Evolutionary conservation across 2,329 filamentous ascomycete genomes (phyloP), one percentile per base, ranked within the genome.

Genomic region (Diaporthe aspalathi): DNA sequence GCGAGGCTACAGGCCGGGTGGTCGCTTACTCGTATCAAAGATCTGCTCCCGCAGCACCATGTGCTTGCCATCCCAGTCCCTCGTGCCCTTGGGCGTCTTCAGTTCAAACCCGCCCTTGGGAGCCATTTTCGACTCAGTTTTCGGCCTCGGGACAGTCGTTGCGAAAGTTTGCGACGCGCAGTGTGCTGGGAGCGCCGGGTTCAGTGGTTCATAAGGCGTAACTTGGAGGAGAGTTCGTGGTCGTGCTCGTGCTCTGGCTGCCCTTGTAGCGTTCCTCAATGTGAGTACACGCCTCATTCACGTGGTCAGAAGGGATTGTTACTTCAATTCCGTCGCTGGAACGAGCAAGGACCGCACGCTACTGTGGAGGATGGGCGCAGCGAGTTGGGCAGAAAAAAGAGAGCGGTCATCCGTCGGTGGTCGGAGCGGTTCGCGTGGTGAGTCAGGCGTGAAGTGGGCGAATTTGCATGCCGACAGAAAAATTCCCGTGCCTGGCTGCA

Each of bases 71-170:
- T 74, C 74, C 76, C 76, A 77, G 60, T 77, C 76, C 66, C 75
- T 75, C n/a, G 76, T 77, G 67, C 76, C 76, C 68, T 77, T 77
- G n/a, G 74, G 74, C 62, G 76, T 75, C 73, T 77, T 77, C 17
- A 77, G 60, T n/a, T 73, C 72, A 53, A 73, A 60, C 17, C 66
- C 66, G 32, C 66, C 66, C 62, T 73, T 73, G 22, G 71, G 71
- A 53, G 71, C 71, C 71, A 73, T 73, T 20, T 45, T 38, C 29
- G 43, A 16, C 3, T 68, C 24, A 20, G 50, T 63, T 6, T 50
- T 38, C 24, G 40, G 71, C 22, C 54, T 50, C n/a, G 24, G 17
- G 5, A 35, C 22, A n/a, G 65, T 52, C 27, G 49, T 73, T 9
- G 43, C 40, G 38, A 67, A 62, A 14, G 7, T 27, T 5, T 53